Evolutionary conservation across 371 early-diverging fungal species (phyloP).

Genomic region (Massospora cicadina): DNA sequence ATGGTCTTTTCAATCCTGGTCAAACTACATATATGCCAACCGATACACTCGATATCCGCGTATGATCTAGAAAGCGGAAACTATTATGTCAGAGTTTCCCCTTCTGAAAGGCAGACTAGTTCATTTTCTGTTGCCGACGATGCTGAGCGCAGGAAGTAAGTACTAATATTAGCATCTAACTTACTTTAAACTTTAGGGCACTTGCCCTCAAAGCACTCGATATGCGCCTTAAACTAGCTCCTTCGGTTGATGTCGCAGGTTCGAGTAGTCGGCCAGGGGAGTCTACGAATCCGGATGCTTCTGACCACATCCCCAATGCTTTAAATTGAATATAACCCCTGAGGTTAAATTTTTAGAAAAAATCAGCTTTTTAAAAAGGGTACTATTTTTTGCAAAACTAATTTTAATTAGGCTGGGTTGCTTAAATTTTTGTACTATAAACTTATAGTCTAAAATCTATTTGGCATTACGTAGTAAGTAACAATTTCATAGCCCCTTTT

Average conservation of each 20-base stretch:
- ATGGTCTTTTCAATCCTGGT: constrained; percentile 26
- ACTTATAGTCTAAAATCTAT: no score
- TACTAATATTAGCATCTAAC: neutral
- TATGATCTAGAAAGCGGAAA: constrained; percentile 27
- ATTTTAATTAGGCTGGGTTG: no score
- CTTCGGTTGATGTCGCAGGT: neutral
- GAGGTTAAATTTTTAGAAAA: no score
- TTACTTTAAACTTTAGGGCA: constrained; percentile 20
- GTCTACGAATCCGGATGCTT: neutral
- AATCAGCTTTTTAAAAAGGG: no score
- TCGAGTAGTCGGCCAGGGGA: neutral
- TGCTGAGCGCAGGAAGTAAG: constrained; percentile 39
- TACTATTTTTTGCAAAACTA: no score
- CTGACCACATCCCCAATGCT: neutral
- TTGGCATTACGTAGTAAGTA: no score
- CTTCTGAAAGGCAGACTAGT: constrained; percentile 11
- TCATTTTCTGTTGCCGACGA: constrained; percentile 17
- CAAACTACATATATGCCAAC: constrained; percentile 24
- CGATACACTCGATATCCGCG: constrained; percentile 24
- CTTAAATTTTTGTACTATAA: no score
- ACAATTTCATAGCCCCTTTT: no score
- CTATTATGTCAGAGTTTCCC: constrained; percentile 18
- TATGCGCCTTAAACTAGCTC: constrained; percentile 23
- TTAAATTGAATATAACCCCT: no score
- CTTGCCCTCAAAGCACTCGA: constrained; percentile 44